Base-by-base conservation (phyloP, 225 moss, liverwort and hornwort genomes). In the Marchantia paleacea region DNA sequence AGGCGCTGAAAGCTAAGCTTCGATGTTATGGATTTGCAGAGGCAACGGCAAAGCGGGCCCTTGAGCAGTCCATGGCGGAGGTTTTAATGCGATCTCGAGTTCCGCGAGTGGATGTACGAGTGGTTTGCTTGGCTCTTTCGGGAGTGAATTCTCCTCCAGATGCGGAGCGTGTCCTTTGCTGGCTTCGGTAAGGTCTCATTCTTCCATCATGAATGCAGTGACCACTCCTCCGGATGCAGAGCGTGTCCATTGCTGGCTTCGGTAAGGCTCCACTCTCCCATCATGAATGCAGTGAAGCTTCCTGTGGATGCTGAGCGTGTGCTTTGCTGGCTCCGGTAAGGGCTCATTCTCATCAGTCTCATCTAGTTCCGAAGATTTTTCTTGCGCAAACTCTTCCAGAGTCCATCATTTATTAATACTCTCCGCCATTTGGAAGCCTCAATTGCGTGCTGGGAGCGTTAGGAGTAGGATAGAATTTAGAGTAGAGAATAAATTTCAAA, bases 81-180 rank as follows among this genome's bases (percentile, higher is more conserved):
- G 97, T 88, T 31, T 79, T 99, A 79, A 87, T 79, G 82, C 84
- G 85, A 82, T 90, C 92, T 80, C 79, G 81, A 71, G 62, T 86
- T 75, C 71, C 90, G 80, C 92, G 94, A 76, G 88, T 84, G 12
- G 89, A 85, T 69, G 91, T 99, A 81, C 81, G 85, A 50, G 91
- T 90, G 28, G 90, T 99, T 79, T 93, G 93, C 79, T 84, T 99
- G 85, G 92, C 97, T 78, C 90, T 92, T 81, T 89, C 95, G 79
- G 95, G 97, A 63, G 91, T 99, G 48, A 86, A 99, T 82, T 81
- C 89, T 39, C 90, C 84, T 55, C 83, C 73, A 26, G 97, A 99
- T 84, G 90, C 91, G 10, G 83, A 94, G 78, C 89, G 89, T n/a
- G 87, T 91, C 72, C 89, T 88, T 73, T 49, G 76, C 30, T 99